A percentile compares a stretch with the other conserved stretches of the same genome.
phyloP scores from a whole-genome alignment of 2,329 filamentous ascomycete species.

The Pestalotiopsis sp. region DNA sequence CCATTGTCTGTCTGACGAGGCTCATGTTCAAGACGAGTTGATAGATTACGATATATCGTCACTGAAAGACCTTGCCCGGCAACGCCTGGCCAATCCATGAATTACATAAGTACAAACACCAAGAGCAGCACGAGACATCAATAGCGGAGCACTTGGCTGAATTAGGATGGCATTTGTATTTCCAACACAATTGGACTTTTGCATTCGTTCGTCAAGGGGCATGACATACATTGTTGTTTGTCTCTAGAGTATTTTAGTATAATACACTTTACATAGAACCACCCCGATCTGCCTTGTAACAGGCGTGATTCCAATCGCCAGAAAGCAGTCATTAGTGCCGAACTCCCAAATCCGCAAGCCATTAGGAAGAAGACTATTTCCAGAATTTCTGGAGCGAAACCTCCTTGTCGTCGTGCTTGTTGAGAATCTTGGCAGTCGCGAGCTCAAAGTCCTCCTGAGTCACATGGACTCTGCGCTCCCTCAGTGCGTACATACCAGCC shows the following conservation, averaged over 20 bases:
- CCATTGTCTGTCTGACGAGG: too few species aligned
- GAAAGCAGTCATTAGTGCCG: constrained; percentile 7
- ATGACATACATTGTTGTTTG: background rate
- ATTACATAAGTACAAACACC: too few species aligned
- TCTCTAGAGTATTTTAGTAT: constrained; percentile 7
- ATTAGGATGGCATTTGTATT: background rate
- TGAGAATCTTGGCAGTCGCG: constrained; percentile 97
- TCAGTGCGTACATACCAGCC: constrained; percentile 95
- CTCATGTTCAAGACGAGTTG: too few species aligned
- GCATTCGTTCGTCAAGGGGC: background rate
- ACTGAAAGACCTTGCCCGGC: too few species aligned
- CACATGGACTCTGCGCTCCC: constrained; percentile 94
- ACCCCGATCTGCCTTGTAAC: background rate
- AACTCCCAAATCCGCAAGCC: constrained; percentile 11
- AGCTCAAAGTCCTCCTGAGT: constrained; percentile 99
- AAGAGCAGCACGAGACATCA: too few species aligned
- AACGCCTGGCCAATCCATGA: too few species aligned
- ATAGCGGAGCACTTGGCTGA: background rate
- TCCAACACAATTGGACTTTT: background rate
- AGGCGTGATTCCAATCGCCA: background rate
- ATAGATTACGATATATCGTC: too few species aligned
- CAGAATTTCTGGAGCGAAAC: constrained; percentile 86
- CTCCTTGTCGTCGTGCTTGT: constrained; percentile 99
- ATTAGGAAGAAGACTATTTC: constrained; percentile 55
- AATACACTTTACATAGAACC: constrained; percentile 1